Evolutionary conservation across 2,329 filamentous ascomycete species (phyloP).

Genomic region (Pyricularia pennisetigena): DNA sequence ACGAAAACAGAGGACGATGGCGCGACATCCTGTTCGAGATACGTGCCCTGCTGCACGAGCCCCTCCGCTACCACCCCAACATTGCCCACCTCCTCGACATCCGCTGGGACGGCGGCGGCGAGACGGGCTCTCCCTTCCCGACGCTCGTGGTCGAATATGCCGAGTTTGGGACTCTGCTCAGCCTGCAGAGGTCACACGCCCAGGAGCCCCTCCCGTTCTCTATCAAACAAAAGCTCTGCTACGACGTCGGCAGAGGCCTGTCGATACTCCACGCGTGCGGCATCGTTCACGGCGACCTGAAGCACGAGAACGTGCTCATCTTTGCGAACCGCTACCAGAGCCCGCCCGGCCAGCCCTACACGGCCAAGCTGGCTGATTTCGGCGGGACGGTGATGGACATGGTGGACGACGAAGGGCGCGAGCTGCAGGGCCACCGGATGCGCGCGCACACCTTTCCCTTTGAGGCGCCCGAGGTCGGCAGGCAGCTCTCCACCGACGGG

Average conservation of each 20-base stretch:
- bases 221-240: slow-evolving; percentile 12
- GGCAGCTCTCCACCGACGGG: slow-evolving; percentile 4
- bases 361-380: slow-evolving; percentile 10
- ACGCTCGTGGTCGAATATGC: slow-evolving; percentile 8
- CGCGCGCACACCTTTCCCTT: slow-evolving; percentile 9
- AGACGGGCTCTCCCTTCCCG: slow-evolving; percentile 9
- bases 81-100: slow-evolving; percentile 9
- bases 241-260: slow-evolving; percentile 10
- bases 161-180: slow-evolving; percentile 8
- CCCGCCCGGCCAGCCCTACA: slow-evolving; percentile 9
- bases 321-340: slow-evolving; percentile 12
- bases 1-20: slow-evolving; percentile 3
- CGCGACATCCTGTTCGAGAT: slow-evolving; percentile 9
- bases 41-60: slow-evolving; percentile 10
- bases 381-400: slow-evolving; percentile 11
- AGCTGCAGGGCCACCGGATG: background rate
- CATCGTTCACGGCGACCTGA: slow-evolving; percentile 9
- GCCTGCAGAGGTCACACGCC: slow-evolving; percentile 6
- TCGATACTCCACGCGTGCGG: slow-evolving; percentile 7
- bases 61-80: slow-evolving; percentile 11
- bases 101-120: slow-evolving; percentile 8
- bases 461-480: slow-evolving; percentile 8
- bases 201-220: slow-evolving; percentile 6
- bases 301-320: slow-evolving; percentile 9
- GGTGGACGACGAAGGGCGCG: background rate